Evolutionary conservation across 2,329 filamentous ascomycete species (phyloP), one percentile per base, ranked within the genome.

Genomic region (Raffaelea ambrosiae): DNA sequence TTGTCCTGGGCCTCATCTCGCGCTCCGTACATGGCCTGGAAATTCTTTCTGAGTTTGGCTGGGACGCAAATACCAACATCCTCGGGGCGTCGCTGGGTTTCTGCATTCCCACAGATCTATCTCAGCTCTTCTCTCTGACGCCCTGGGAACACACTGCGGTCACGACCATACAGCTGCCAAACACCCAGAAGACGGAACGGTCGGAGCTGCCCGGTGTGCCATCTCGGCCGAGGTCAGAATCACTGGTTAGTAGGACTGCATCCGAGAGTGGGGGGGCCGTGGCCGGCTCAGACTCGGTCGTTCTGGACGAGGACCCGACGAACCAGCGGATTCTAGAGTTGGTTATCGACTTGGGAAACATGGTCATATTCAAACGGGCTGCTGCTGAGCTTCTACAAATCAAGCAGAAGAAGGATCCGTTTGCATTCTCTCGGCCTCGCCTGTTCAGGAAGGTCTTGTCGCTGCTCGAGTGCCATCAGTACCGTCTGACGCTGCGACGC

Each of bases 1-100:
- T 96, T 59, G 93, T 96, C 0, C 70, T 98, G 0, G 93, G 93
- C 0, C 70, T 98, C 49, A 91, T 98, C 48, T 96, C 90, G 2
- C 78, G 93, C 47, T 97, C 91, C 45, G 75, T 89, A 9, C 91
- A 96, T 59, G 93, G 93, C 1, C 78, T 97, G 22, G 88, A 95
- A 63, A 95, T 97, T 50, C 69, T 98, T 14, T 83, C 85, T 1
- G 88, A 95, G 59, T 76, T 86, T 59, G 90, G 90, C 11, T 98
- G 94, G 94, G 90, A 95, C 58, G 87, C 89, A 10, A 91, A 89
- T 51, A 85, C 88, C 18, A 91, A 89, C 50, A 78, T 83, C 22
- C 77, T 88, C 60, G 93, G 93, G 16, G 79, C 83, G 51, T 91
- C 88, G 0, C 69, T 95, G 10, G 93, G 93, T 3, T 85, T 94